Percentiles rank a stretch among this genome's conserved stretches.
Conservation (phyloP, 345 rosid genomes). For the Salix brachista region DNA sequence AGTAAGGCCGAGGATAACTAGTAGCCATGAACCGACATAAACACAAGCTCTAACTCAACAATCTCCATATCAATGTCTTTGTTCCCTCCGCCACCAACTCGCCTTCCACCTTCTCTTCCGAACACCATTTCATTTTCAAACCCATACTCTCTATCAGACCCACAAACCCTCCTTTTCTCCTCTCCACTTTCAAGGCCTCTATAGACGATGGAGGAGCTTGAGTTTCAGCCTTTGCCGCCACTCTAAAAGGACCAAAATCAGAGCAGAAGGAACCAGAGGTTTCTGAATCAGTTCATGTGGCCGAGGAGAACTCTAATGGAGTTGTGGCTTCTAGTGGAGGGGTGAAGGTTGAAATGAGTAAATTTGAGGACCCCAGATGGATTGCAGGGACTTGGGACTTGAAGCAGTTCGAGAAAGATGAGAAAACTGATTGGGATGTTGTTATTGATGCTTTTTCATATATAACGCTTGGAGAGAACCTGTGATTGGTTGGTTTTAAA, state of each 20-base stretch:
- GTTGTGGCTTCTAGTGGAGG: slow-evolving; percentile 19
- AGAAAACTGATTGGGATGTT: slow-evolving; percentile 74
- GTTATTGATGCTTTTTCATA: slow-evolving; percentile 58
- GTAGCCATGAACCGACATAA: background rate
- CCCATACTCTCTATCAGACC: slow-evolving; percentile 30
- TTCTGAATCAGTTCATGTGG: slow-evolving; percentile 11
- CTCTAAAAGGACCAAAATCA: slow-evolving; percentile 30
- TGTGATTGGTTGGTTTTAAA: too few species aligned
- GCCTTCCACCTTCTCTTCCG: slow-evolving; percentile 21
- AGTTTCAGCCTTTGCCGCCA: slow-evolving; percentile 31
- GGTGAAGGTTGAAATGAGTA: slow-evolving; percentile 15
- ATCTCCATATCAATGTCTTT: slow-evolving; percentile 60
- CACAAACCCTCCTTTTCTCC: slow-evolving; percentile 25
- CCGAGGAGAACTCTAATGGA: slow-evolving; percentile 30
- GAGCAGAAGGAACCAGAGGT: slow-evolving; percentile 17
- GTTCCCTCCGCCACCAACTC: slow-evolving; percentile 38
- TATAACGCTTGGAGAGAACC: too few species aligned
- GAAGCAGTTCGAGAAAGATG: slow-evolving; percentile 60
- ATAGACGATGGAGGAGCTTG: slow-evolving; percentile 48
- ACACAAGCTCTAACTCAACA: background rate
- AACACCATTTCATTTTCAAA: slow-evolving; percentile 33
- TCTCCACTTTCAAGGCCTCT: slow-evolving; percentile 38
- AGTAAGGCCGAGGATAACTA: slow-evolving; percentile 14
- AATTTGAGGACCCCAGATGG: slow-evolving; percentile 70
- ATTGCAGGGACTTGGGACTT: slow-evolving; percentile 89